Evolutionary conservation across 1,139 yeast genomes (phyloP).

Genomic region (Meyerozyma athensensis): DNA sequence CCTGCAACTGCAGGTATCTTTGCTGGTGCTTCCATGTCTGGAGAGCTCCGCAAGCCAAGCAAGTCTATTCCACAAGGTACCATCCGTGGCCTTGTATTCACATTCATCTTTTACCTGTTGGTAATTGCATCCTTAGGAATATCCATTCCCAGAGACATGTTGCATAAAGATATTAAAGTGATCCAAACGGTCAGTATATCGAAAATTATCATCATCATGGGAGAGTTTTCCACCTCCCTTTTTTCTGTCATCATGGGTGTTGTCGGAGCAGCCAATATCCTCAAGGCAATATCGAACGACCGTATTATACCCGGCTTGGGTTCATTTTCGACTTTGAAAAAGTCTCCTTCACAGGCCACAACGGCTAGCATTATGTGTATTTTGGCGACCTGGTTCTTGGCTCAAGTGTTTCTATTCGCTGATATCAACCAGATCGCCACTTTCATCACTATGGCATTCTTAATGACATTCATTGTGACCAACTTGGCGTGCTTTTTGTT

Average conservation of each 20-base stretch:
- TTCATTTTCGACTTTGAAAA: constrained; percentile 48
- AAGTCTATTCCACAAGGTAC: constrained; percentile 90
- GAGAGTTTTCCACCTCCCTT: constrained; percentile 84
- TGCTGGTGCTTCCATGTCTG: constrained; percentile 99
- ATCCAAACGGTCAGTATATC: constrained; percentile 75
- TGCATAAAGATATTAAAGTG: constrained; percentile 74
- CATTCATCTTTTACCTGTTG: constrained; percentile 66
- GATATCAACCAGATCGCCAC: constrained; percentile 93
- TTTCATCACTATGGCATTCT: constrained; percentile 91
- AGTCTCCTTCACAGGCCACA: constrained; percentile 36
- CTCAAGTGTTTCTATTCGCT: constrained; percentile 79
- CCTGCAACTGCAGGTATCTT: constrained; percentile 98
- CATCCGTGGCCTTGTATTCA: constrained; percentile 67
- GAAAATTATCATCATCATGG: constrained; percentile 69
- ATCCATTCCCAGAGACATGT: constrained; percentile 71
- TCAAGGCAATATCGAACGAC: constrained; percentile 89
- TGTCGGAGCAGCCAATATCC: constrained; percentile 86
- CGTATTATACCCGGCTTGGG: constrained; percentile 72
- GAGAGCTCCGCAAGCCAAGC: constrained; percentile 84
- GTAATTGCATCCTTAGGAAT: constrained; percentile 79
- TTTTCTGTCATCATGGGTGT: constrained; percentile 93
- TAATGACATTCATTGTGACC: constrained; percentile 92
- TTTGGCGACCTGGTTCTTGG: constrained; percentile 69
- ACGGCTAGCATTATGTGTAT: constrained; percentile 54
- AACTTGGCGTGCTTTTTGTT: constrained; percentile 88